A percentile compares a stretch with the other conserved stretches of the same genome.
phyloP scores from a whole-genome alignment of 805 yeast genomes.

The Isabelozyma rhagii region DNA sequence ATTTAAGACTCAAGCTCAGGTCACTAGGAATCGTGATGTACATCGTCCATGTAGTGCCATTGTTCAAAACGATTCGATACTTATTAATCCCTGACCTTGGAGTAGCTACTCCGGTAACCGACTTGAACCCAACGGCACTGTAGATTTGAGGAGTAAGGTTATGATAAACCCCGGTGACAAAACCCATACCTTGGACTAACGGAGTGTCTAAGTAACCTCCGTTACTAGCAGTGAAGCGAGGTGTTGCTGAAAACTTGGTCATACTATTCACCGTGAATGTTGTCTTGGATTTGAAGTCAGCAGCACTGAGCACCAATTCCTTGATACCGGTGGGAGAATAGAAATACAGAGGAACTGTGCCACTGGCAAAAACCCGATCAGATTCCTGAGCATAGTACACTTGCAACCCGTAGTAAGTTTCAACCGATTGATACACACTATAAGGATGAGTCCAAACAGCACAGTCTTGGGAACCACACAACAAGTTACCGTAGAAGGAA shows the following conservation, averaged over 20 bases:
- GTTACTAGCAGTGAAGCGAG: conserved; percentile 5
- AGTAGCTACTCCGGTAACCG: conserved; percentile 1
- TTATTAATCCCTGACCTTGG: conserved; percentile 12
- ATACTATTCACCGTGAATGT: conserved; percentile 3
- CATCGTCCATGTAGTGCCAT: conserved; percentile 12
- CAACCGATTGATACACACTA: conserved; percentile 7
- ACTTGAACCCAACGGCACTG: conserved; percentile 4
- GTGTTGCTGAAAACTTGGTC: conserved; percentile 11
- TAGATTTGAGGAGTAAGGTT: conserved; percentile 15
- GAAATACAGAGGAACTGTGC: conserved; percentile 10
- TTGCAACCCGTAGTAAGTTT: conserved; percentile 4
- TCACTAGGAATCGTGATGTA: conserved; percentile 16
- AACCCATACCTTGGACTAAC: conserved; percentile 74
- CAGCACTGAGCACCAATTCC: conserved; percentile 6
- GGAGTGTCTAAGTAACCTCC: conserved; percentile 27
- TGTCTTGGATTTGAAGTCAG: conserved; percentile 1
- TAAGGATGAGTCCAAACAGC: conserved; percentile 15
- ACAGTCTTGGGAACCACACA: conserved; percentile 8
- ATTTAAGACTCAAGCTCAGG: conserved; percentile 26
- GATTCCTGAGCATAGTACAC: conserved; percentile 9
- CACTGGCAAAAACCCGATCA: conserved; percentile 11
- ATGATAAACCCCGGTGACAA: conserved; percentile 60
- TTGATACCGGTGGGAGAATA: conserved; percentile 13
- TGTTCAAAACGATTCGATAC: conserved; percentile 10
- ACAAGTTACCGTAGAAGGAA: conserved; percentile 12